Conservation (phyloP, 176 grass and related monocot species). For the Carex scoparia region DNA sequence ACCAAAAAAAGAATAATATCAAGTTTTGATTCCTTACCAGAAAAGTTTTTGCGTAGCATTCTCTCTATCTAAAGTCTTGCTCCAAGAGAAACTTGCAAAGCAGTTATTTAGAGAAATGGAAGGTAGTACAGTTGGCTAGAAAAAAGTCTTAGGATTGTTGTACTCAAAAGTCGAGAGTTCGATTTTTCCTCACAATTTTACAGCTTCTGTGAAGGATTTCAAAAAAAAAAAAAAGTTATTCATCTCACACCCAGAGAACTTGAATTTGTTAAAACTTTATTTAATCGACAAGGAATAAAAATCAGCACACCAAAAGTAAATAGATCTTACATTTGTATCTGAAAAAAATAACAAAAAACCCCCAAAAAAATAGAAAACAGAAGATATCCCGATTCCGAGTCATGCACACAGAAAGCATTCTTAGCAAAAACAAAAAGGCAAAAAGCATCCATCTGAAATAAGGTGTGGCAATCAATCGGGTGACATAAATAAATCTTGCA, state of each 20-base stretch:
- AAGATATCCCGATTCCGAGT: background rate
- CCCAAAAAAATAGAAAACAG: background rate
- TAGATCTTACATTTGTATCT: conserved; percentile 1
- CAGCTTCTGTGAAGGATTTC: too few species aligned
- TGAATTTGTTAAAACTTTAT: background rate
- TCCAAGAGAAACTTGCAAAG: background rate
- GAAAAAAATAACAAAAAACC: background rate
- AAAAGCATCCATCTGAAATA: background rate
- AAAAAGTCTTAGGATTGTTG: too few species aligned
- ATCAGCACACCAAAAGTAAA: conserved; percentile 7
- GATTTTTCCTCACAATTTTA: too few species aligned
- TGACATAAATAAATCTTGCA: conserved; percentile 2
- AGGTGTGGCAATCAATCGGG: background rate
- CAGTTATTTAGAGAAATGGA: too few species aligned
- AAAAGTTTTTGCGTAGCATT: background rate
- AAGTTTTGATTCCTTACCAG: background rate
- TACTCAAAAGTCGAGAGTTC: too few species aligned
- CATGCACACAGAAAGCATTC: background rate
- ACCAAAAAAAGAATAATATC: background rate
- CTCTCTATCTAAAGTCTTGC: background rate
- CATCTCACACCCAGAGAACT: background rate
- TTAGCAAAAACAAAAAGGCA: background rate
- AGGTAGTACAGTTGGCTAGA: too few species aligned
- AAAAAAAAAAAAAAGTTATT: background rate
- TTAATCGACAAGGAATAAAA: background rate